Evolutionary conservation across 73 alveolate species (phyloP).

Genomic region (Tetrahymena thermophila): DNA sequence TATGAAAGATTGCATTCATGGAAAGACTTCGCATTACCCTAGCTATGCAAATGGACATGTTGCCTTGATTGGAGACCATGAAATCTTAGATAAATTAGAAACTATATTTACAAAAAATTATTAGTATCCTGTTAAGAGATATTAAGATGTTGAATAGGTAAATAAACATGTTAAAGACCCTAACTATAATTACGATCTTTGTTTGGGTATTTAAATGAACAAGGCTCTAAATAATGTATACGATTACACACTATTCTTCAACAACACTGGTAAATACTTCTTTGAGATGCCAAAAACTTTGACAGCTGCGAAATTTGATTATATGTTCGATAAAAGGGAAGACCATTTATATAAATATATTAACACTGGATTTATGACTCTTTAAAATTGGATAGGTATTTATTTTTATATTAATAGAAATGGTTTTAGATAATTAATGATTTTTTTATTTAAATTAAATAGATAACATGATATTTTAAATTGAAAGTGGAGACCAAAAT

Average conservation of each 20-base stretch:
- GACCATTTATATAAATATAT: conserved; percentile 5
- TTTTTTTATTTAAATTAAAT: neutral
- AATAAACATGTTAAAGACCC: neutral
- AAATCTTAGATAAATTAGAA: neutral
- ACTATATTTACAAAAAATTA: neutral
- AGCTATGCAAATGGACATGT: conserved; percentile 20
- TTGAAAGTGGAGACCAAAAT: neutral
- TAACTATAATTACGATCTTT: neutral
- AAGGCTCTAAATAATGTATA: neutral
- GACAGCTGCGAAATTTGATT: neutral
- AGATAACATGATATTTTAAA: conserved; percentile 15
- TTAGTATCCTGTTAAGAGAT: neutral
- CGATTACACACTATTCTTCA: neutral
- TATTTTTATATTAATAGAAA: neutral
- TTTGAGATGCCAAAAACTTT: neutral
- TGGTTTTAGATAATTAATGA: neutral
- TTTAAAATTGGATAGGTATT: neutral
- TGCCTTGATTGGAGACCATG: neutral
- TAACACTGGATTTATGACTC: conserved; percentile 22
- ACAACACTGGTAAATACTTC: neutral
- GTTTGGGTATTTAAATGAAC: neutral
- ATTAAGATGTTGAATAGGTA: neutral
- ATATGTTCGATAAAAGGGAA: neutral
- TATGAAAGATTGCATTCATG: neutral
- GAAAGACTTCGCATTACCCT: neutral